Evolutionary conservation across 164 flowering plant genomes (phyloP), one percentile per base, ranked within the genome.

Genomic region (Piper betle): DNA sequence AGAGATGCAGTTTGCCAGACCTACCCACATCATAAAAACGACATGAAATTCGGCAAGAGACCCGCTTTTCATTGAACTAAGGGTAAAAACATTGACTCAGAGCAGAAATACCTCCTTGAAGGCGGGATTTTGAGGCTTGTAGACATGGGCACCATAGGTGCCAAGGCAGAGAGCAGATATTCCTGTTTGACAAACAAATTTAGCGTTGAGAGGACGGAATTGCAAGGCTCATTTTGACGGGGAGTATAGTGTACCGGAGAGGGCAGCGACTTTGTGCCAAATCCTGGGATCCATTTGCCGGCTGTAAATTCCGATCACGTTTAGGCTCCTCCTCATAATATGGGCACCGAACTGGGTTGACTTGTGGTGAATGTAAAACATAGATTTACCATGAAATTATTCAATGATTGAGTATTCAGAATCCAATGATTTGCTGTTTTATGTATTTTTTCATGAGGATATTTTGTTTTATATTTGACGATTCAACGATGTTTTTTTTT

Each of bases 1-100:
- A 86, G 71, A 52, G 96, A 85, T 53, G 99, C 97, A 10, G 89
- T 88, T 6, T 88, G 90, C 97, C 96, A 94, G 53, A 94, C 97
- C 97, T 92, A 55, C 63, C 33, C 33, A 25, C 33, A 25, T 25
- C 37, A 40, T 62, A 46, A 54, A 39, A 17, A 8, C 56, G 43
- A 60, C 18, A 60, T 13, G 43, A 15, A 46, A 46, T 46, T 46
- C 0, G 17, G 7, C 4, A 3, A 9, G 18, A 25, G 9, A 43
- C 8, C 4, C 16, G 1, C 9, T 6, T 40, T 39, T 3, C 42
- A 17, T 40, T 60, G 62, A 60, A 42, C 18, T 38, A 4, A 60
- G 43, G 15, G 33, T 25, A 25, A 25, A 25, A 25, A 25, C 33
- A 25, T 25, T 2, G 2, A 25, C 38, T 53, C 33, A 17, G 37